Conservation (phyloP, 805 yeast species). For the Metschnikowia sp. region DNA sequence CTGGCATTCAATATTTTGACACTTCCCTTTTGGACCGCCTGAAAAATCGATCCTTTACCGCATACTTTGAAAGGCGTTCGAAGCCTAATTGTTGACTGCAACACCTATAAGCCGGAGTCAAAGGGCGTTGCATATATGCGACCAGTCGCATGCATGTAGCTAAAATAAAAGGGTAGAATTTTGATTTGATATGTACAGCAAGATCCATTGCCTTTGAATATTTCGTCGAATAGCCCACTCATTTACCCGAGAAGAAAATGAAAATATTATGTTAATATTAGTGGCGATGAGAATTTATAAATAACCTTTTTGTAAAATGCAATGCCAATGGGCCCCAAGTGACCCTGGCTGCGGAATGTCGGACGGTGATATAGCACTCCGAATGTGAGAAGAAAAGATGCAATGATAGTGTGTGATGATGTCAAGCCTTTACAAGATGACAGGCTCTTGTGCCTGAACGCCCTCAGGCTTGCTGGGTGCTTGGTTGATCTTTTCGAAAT, state of each 20-base stretch:
- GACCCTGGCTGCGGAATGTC: too few relatives aligned
- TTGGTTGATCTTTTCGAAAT: slow-evolving; percentile 58
- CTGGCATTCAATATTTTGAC: too few relatives aligned
- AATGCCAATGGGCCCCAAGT: not conserved
- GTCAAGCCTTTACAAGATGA: not conserved
- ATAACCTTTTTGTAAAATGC: slow-evolving; percentile 7
- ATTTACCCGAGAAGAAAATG: not conserved
- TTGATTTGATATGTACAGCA: slow-evolving; percentile 3
- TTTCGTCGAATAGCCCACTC: not conserved
- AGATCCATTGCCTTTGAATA: not conserved
- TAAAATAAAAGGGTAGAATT: not conserved
- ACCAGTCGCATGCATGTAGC: not conserved
- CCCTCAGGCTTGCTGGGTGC: slow-evolving; percentile 20
- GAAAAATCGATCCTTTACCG: too few relatives aligned
- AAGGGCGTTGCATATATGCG: not conserved
- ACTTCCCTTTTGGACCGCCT: too few relatives aligned
- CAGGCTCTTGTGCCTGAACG: not conserved
- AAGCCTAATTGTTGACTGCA: too few relatives aligned
- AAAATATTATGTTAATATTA: slow-evolving; percentile 1
- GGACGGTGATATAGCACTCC: not conserved
- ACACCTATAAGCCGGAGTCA: too few relatives aligned
- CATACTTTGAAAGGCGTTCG: too few relatives aligned
- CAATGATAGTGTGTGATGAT: not conserved
- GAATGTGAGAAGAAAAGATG: slow-evolving; percentile 4
- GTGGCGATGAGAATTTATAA: not conserved